phyloP scores from a whole-genome alignment of 139 green algal genomes.

The Astrephomene gubernaculifera region DNA sequence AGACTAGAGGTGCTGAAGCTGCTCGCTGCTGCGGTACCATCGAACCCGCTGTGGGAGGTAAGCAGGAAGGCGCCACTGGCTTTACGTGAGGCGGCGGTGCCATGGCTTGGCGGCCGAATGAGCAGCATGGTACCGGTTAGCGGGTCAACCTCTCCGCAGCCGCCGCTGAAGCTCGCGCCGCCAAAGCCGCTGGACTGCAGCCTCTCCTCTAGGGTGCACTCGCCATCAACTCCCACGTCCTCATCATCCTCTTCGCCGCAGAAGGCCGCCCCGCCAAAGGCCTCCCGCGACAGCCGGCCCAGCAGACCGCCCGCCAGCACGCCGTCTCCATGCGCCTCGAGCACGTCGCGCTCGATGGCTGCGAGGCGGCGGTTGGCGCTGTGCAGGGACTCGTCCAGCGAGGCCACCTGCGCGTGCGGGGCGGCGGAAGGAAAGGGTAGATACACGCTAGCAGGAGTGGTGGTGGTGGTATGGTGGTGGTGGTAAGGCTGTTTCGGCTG shows the following conservation, averaged over 20 bases:
- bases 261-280: neutral
- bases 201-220: neutral
- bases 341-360: slow-evolving; percentile 3
- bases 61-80: no score
- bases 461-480: no score
- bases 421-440: neutral
- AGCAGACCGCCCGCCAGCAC: slow-evolving; percentile 4
- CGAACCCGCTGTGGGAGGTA: neutral
- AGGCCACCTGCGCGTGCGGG: neutral
- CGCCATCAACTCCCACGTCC: neutral
- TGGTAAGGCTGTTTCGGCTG: no score
- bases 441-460: no score
- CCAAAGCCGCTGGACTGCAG: neutral
- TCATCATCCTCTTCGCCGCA: neutral
- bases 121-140: neutral
- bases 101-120: neutral
- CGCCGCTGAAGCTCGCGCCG: neutral
- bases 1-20: neutral
- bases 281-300: neutral
- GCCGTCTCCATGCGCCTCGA: neutral
- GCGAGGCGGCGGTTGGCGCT: slow-evolving; percentile 17
- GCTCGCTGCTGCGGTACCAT: no score
- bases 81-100: neutral
- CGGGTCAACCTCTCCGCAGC: neutral
- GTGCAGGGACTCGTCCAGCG: neutral